Evolutionary conservation across 2,329 filamentous ascomycete species (phyloP), one percentile per base, ranked within the genome.

Genomic region (Fusarium protoensiforme): DNA sequence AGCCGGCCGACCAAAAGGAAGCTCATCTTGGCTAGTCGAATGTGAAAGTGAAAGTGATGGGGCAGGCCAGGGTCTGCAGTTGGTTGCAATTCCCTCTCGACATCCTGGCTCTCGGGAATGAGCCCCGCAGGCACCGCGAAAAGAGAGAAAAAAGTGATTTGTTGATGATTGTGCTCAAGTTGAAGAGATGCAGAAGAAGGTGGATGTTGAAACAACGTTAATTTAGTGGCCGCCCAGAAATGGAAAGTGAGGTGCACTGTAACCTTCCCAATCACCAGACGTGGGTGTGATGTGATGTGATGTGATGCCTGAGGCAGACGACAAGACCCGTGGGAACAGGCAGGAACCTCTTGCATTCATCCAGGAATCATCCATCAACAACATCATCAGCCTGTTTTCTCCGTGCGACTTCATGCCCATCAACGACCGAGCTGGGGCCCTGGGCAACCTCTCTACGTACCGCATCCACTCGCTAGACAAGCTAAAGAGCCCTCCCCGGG

Each of bases 401-500:
- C 39, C 38, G 46, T 62, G 27, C 31, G n/a, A 46, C 46, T 31
- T 57, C 53, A 58, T 46, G 14, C 43, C 39, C 43, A 57, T 41
- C 43, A 27, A 46, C 18, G 22, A 65, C 53, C 27, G 46, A 33
- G 36, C 29, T 62, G 58, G 51, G 20, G 29, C 48, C n/a, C 38
- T 43, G 29, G 16, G 51, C n/a, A 24, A 64, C 51, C 61, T 64
- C 51, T 64, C 35, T 35, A 53, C 27, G 46, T 53, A 36, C 56
- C 43, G 60, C 48, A 43, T 43, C 51, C 29, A 36, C 35, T 54
- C 65, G 65, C 46, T 51, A 54, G 33, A 62, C 68, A 38, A 59
- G 65, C 72, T 70, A 70, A 71, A 65, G 43, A 68, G 63, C 46
- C 64, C 64, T 75, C 71, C 72, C 72, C 72, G 72, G 72, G 72